Evolutionary conservation across 768 basidiomycete genomes (phyloP).

Genomic region (Vishniacozyma victoriae): DNA sequence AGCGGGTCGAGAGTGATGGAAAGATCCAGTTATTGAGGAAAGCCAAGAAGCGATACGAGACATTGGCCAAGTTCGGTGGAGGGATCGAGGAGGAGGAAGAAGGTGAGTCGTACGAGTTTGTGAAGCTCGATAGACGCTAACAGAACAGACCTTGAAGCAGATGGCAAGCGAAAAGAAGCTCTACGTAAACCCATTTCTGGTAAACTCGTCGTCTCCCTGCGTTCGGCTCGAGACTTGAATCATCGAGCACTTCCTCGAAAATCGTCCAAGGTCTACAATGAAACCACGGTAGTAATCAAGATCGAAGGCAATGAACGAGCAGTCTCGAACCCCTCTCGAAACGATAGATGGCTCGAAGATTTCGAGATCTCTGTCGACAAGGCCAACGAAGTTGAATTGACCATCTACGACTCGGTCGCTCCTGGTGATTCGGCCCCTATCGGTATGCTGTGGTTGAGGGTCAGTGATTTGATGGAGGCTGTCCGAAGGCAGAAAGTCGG

Average conservation of each 20-base stretch:
- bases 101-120: conserved; percentile 50
- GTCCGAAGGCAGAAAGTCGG: conserved; percentile 85
- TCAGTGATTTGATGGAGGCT: conserved; percentile 89
- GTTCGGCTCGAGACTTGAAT: conserved; percentile 87
- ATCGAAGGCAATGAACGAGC: conserved; percentile 92
- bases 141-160: conserved; percentile 55
- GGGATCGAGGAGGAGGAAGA: conserved; percentile 58
- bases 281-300: conserved; percentile 89
- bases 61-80: conserved; percentile 85
- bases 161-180: conserved; percentile 86
- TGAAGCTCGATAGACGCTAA: conserved; percentile 4
- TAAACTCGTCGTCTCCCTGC: conserved; percentile 79
- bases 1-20: conserved; percentile 88
- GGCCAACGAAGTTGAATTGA: conserved; percentile 96
- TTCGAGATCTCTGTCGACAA: conserved; percentile 96
- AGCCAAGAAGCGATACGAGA: conserved; percentile 93
- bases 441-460: conserved; percentile 88
- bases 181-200: conserved; percentile 93
- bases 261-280: conserved; percentile 68
- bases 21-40: conserved; percentile 90
- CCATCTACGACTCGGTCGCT: conserved; percentile 85
- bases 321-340: conserved; percentile 83
- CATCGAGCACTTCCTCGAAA: conserved; percentile 81
- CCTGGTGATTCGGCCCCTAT: conserved; percentile 75
- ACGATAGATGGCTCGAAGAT: conserved; percentile 95